Conservation (phyloP, 257 asterid genomes). For the Plectranthus barbatus region DNA sequence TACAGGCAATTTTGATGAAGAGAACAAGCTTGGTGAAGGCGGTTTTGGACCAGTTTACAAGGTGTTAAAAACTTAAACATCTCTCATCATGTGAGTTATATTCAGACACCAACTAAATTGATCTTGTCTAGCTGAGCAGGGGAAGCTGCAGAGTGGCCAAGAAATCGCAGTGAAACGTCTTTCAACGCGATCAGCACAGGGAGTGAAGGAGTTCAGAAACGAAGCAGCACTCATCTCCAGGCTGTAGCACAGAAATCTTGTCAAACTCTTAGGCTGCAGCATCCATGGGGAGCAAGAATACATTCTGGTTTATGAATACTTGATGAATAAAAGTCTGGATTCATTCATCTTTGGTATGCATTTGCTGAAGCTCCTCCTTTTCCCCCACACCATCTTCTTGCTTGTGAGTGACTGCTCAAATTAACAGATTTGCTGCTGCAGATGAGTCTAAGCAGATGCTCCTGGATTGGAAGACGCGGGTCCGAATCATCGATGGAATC, state of each 20-base stretch:
- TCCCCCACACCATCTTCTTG: no score
- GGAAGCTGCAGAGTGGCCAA: slow-evolving; percentile 9
- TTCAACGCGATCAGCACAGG: slow-evolving; percentile 12
- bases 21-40: slow-evolving; percentile 13
- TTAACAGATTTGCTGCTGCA: not conserved
- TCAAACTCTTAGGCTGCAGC: slow-evolving; percentile 16
- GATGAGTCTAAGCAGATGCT: not conserved
- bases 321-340: slow-evolving; percentile 21
- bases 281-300: slow-evolving; percentile 21
- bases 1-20: not conserved
- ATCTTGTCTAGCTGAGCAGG: not conserved
- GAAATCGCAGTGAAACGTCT: slow-evolving; percentile 16
- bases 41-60: slow-evolving; percentile 18
- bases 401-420: not conserved
- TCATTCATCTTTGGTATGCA: slow-evolving; percentile 11
- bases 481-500: slow-evolving; percentile 4
- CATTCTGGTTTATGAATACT: slow-evolving; percentile 20
- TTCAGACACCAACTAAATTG: not conserved
- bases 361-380: no score
- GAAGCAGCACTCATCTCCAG: slow-evolving; percentile 22
- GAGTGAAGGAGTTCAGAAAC: slow-evolving; percentile 21
- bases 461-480: slow-evolving; percentile 2
- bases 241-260: slow-evolving; percentile 28
- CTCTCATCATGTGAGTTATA: not conserved
- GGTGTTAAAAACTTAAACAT: slow-evolving; percentile 3